Conservation (phyloP, 495 filamentous ascomycete genomes). For the Hyphodiscus hymeniophilus region DNA sequence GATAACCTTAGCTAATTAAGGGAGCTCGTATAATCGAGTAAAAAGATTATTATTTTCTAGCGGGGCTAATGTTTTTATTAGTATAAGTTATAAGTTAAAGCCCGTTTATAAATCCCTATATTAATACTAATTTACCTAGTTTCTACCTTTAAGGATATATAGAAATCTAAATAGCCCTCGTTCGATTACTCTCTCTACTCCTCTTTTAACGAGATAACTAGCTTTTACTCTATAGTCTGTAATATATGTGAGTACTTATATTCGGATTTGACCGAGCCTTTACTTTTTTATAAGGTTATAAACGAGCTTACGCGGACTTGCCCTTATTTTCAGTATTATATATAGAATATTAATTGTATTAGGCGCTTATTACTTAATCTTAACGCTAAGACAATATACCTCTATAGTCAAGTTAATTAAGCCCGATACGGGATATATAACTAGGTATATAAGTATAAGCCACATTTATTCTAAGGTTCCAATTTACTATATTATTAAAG, state of each 20-base stretch:
- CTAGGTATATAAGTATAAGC: conserved; percentile 12
- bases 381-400: conserved; percentile 11
- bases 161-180: conserved; percentile 20
- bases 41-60: conserved; percentile 18
- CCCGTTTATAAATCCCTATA: conserved; percentile 17
- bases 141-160: conserved; percentile 17
- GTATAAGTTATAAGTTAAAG: conserved; percentile 15
- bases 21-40: conserved; percentile 16
- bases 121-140: conserved; percentile 17
- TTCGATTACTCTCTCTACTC: conserved; percentile 19
- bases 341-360: conserved; percentile 13
- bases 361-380: conserved; percentile 13
- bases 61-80: conserved; percentile 11
- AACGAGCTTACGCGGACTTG: conserved; percentile 12
- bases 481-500: conserved; percentile 9
- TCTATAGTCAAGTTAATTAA: conserved; percentile 14
- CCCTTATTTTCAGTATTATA: conserved; percentile 12
- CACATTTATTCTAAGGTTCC: conserved; percentile 11
- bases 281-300: conserved; percentile 15
- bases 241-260: conserved; percentile 11
- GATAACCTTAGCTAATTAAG: conserved; percentile 15
- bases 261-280: conserved; percentile 18
- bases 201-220: conserved; percentile 15
- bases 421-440: conserved; percentile 11
- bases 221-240: conserved; percentile 14